Conservation (phyloP, 768 basidiomycete species). For the Pleurotus tuber-regium region DNA sequence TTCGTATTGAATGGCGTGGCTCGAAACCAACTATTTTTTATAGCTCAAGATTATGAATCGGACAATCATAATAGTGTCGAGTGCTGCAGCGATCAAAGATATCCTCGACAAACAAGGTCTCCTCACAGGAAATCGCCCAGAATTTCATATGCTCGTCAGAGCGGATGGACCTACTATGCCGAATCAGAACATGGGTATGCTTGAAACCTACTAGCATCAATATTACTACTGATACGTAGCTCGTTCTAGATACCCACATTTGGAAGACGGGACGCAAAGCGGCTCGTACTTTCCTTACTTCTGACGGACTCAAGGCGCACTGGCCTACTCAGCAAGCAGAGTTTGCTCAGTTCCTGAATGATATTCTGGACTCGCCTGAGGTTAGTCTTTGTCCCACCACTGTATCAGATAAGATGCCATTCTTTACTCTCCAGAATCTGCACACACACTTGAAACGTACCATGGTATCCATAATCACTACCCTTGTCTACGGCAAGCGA, state of each 20-base stretch:
- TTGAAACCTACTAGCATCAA: neutral
- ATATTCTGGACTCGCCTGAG: slow-evolving; percentile 25
- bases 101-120: slow-evolving; percentile 25
- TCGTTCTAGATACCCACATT: neutral
- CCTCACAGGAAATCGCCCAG: slow-evolving; percentile 23
- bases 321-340: slow-evolving; percentile 26
- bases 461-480: slow-evolving; percentile 13
- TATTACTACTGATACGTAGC: neutral
- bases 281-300: slow-evolving; percentile 18
- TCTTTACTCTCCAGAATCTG: slow-evolving; percentile 6
- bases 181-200: slow-evolving; percentile 5
- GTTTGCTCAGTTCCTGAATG: slow-evolving; percentile 26
- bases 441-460: slow-evolving; percentile 10
- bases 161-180: slow-evolving; percentile 7
- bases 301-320: slow-evolving; percentile 17
- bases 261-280: slow-evolving; percentile 16
- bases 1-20: no score
- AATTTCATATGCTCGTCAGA: slow-evolving; percentile 10
- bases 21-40: neutral
- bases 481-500: slow-evolving; percentile 14
- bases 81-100: slow-evolving; percentile 20
- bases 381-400: slow-evolving; percentile 11
- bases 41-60: slow-evolving; percentile 23
- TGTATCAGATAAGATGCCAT: neutral
- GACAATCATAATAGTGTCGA: slow-evolving; percentile 22